These are phyloP conservation scores for Pleurotus cornucopiae DNA, from an alignment of 768 basidiomycete species.

Conservation along the genomic window DNA sequence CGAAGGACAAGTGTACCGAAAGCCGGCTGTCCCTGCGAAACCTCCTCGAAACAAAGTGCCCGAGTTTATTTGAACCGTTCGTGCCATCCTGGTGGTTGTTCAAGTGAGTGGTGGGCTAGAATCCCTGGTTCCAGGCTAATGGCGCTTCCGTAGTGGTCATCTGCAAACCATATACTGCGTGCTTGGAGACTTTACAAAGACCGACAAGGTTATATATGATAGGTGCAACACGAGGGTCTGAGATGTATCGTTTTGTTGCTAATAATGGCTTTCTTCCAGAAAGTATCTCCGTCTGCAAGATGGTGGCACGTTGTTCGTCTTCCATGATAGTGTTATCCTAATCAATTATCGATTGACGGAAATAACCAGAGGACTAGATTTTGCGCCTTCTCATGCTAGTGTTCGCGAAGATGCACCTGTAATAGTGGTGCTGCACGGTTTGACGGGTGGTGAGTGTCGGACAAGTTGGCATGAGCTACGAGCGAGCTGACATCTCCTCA, in stretches of 20 bases:
- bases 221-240: slow-evolving; percentile 29
- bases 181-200: slow-evolving; percentile 54
- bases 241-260: neutral
- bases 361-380: slow-evolving; percentile 56
- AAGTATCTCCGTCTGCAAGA: slow-evolving; percentile 49
- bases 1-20: slow-evolving; percentile 23
- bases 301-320: slow-evolving; percentile 60
- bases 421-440: slow-evolving; percentile 55
- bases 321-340: neutral
- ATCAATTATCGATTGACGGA: neutral
- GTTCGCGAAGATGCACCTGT: slow-evolving; percentile 42
- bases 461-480: no score
- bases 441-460: slow-evolving; percentile 39
- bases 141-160: slow-evolving; percentile 42
- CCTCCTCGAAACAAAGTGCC: slow-evolving; percentile 37
- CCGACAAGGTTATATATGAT: slow-evolving; percentile 51
- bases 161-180: slow-evolving; percentile 61
- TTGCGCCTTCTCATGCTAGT: slow-evolving; percentile 40
- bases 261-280: slow-evolving; percentile 19
- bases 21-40: slow-evolving; percentile 31
- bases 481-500: slow-evolving; percentile 19
- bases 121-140: neutral
- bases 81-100: slow-evolving; percentile 46
- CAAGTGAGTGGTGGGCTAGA: slow-evolving; percentile 28
- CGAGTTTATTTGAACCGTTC: slow-evolving; percentile 38